Conservation (phyloP, 768 basidiomycete genomes). For the Strobilomyces confusus region DNA sequence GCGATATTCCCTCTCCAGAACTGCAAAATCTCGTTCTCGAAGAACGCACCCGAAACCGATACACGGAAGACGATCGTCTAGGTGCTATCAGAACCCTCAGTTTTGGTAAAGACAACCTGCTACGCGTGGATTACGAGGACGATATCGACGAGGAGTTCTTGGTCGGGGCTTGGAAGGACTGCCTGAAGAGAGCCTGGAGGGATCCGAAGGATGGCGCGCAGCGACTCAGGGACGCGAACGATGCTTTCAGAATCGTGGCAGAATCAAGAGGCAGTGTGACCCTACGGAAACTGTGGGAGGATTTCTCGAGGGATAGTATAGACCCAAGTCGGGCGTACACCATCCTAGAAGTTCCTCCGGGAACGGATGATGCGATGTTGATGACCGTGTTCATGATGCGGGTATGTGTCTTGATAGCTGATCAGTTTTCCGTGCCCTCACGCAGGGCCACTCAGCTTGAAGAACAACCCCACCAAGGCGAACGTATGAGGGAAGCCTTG, state of each 20-base stretch:
- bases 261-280: conserved; percentile 53
- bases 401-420: conserved; percentile 38
- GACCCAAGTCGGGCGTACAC: conserved; percentile 68
- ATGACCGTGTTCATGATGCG: conserved; percentile 68
- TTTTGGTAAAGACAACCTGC: conserved; percentile 56
- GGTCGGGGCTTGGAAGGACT: conserved; percentile 61
- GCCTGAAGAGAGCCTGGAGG: conserved; percentile 56
- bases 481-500: conserved; percentile 72
- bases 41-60: conserved; percentile 63
- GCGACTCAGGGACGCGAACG: conserved; percentile 53
- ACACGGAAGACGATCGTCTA: conserved; percentile 52
- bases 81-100: conserved; percentile 53
- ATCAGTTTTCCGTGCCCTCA: conserved; percentile 4
- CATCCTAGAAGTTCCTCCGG: conserved; percentile 62
- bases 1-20: conserved; percentile 41
- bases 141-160: conserved; percentile 70
- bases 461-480: conserved; percentile 62
- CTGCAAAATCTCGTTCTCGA: conserved; percentile 56
- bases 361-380: conserved; percentile 76
- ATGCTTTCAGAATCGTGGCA: conserved; percentile 66
- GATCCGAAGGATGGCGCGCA: conserved; percentile 40
- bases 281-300: conserved; percentile 50
- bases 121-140: conserved; percentile 66
- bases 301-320: conserved; percentile 55
- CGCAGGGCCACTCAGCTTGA: conserved; percentile 47